A percentile compares a stretch with the other conserved stretches of the same genome.
Conservation (phyloP, 2,329 filamentous ascomycete genomes). For the Aspergillus clavatus region DNA sequence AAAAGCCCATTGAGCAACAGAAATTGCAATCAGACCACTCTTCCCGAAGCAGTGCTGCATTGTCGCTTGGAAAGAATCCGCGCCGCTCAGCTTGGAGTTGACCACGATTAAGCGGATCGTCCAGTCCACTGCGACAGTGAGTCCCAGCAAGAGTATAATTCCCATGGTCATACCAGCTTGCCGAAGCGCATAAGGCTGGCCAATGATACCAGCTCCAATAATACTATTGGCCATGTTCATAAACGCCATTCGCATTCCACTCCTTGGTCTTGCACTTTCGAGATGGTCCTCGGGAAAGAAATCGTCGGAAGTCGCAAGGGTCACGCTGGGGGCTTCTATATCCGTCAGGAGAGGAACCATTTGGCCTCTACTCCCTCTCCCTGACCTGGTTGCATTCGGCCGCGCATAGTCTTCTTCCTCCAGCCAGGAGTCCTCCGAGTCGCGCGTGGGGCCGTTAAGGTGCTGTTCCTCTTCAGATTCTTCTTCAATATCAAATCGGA, state of each 20-base stretch:
- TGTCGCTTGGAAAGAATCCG: slow-evolving; percentile 90
- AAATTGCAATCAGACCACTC: slow-evolving; percentile 82
- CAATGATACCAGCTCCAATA: slow-evolving; percentile 70
- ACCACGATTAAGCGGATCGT: slow-evolving; percentile 95
- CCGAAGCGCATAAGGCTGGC: slow-evolving; percentile 91
- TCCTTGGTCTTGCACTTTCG: slow-evolving; percentile 69
- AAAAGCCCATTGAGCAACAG: slow-evolving; percentile 92
- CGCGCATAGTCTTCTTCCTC: slow-evolving; percentile 60
- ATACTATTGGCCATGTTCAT: slow-evolving; percentile 99
- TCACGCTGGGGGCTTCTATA: slow-evolving; percentile 75
- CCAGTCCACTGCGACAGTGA: slow-evolving; percentile 91
- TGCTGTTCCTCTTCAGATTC: slow-evolving; percentile 24
- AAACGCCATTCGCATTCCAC: slow-evolving; percentile 79
- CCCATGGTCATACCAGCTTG: slow-evolving; percentile 85
- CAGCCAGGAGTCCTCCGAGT: slow-evolving; percentile 39
- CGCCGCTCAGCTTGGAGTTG: slow-evolving; percentile 93
- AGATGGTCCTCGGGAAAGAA: slow-evolving; percentile 56
- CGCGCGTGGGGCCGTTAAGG: slow-evolving; percentile 29
- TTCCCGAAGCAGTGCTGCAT: slow-evolving; percentile 93
- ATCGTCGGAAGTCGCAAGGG: slow-evolving; percentile 59
- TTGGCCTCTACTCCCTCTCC: slow-evolving; percentile 44
- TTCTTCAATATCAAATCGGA: slow-evolving; percentile 63
- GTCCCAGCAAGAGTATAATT: slow-evolving; percentile 66
- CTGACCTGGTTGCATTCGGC: slow-evolving; percentile 34
- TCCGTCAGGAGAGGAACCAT: slow-evolving; percentile 69